Percentiles rank a stretch among this genome's conserved stretches.
phyloP scores from a whole-genome alignment of 1,139 yeast genomes.

The Blastobotrys ciferrii region DNA sequence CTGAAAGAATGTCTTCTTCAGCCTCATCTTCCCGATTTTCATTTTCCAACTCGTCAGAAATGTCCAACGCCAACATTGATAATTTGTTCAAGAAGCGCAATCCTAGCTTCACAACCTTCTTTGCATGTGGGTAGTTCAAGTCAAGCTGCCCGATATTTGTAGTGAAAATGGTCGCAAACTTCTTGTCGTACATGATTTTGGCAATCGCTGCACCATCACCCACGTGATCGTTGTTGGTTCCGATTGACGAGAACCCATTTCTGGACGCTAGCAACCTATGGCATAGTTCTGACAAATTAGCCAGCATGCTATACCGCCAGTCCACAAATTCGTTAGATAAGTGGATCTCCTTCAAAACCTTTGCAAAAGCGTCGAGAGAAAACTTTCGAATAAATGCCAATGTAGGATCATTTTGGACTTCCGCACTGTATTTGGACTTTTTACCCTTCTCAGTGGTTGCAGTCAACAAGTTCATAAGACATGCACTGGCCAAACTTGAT shows the following conservation, averaged over 20 bases:
- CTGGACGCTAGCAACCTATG: slow-evolving; percentile 31
- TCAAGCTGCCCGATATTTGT: slow-evolving; percentile 61
- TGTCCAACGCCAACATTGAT: slow-evolving; percentile 46
- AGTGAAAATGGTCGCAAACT: slow-evolving; percentile 58
- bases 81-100: slow-evolving; percentile 61
- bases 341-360: slow-evolving; percentile 53
- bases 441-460: slow-evolving; percentile 51
- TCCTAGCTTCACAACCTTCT: slow-evolving; percentile 54
- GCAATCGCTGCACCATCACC: slow-evolving; percentile 59
- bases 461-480: slow-evolving; percentile 42
- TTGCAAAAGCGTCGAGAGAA: slow-evolving; percentile 67
- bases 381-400: slow-evolving; percentile 71
- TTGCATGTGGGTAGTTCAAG: slow-evolving; percentile 66
- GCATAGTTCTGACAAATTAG: slow-evolving; percentile 55
- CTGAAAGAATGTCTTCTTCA: slow-evolving; percentile 33
- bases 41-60: slow-evolving; percentile 48
- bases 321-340: slow-evolving; percentile 39
- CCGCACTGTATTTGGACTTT: slow-evolving; percentile 12
- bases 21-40: slow-evolving; percentile 50
- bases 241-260: slow-evolving; percentile 28
- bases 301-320: slow-evolving; percentile 51
- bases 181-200: slow-evolving; percentile 64
- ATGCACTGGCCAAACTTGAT: slow-evolving; percentile 50
- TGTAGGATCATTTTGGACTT: slow-evolving; percentile 56
- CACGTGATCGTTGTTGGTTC: slow-evolving; percentile 41